Evolutionary conservation across 2,329 filamentous ascomycete genomes (phyloP).

Genomic region (Chrysosporium queenslandicum): DNA sequence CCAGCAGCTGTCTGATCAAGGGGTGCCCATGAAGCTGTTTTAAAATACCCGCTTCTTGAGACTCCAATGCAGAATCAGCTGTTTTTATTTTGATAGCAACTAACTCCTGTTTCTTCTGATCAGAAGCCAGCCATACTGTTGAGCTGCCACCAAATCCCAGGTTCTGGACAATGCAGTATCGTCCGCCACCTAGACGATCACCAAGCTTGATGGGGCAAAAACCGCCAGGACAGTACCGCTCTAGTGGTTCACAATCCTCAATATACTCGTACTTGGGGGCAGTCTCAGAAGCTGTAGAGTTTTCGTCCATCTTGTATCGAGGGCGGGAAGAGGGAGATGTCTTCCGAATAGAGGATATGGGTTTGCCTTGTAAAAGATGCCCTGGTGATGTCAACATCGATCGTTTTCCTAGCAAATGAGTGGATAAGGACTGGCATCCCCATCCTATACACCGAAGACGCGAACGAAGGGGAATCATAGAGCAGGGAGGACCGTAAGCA

Average conservation of each 20-base stretch:
- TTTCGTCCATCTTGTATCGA: constrained; percentile 11
- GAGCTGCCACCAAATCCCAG: constrained; percentile 16
- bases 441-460: not conserved
- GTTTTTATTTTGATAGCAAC: constrained; percentile 16
- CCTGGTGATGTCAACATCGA: constrained; percentile 9
- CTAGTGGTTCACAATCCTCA: constrained; percentile 16
- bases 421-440: not conserved
- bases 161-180: constrained; percentile 15
- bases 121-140: constrained; percentile 17
- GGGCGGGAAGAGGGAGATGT: constrained; percentile 8
- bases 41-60: constrained; percentile 14
- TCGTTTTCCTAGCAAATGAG: not conserved
- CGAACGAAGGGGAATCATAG: no score
- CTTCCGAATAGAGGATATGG: constrained; percentile 5
- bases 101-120: constrained; percentile 14
- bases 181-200: constrained; percentile 12
- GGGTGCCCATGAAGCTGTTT: constrained; percentile 12
- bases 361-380: constrained; percentile 10
- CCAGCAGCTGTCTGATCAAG: constrained; percentile 15
- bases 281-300: constrained; percentile 8
- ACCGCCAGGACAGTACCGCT: constrained; percentile 14
- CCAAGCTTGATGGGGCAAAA: constrained; percentile 14
- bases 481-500: no score
- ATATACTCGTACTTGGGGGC: constrained; percentile 14
- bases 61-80: constrained; percentile 11